Conservation (phyloP, 257 asterid genomes). For the Dorcoceras hygrometricum region DNA sequence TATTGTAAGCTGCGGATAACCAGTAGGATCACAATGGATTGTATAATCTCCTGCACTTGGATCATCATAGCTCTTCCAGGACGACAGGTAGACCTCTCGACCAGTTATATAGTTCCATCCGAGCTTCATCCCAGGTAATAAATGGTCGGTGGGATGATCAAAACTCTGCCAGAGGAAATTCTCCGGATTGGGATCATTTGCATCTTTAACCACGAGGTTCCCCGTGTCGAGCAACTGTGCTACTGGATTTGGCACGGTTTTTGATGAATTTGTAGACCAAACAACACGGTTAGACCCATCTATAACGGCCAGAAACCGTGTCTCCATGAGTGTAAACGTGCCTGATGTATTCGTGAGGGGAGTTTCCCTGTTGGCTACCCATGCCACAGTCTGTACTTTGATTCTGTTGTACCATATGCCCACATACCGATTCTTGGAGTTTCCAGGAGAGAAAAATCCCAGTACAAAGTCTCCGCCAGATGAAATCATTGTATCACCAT, state of each 20-base stretch:
- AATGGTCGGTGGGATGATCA: neutral
- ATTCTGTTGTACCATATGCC: neutral
- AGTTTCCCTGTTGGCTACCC: neutral
- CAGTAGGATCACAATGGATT: neutral
- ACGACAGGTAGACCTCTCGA: neutral
- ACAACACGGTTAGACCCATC: neutral
- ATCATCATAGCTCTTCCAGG: neutral
- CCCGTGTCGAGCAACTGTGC: neutral
- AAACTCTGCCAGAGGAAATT: neutral
- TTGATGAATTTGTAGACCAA: neutral
- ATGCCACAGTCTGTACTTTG: neutral
- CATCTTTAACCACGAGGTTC: neutral
- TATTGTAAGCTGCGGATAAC: neutral
- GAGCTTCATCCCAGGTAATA: neutral
- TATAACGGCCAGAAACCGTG: neutral
- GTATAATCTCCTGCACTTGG: neutral
- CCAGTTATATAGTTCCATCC: neutral
- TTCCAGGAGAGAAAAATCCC: neutral
- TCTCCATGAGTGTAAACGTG: neutral
- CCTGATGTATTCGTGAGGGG: neutral
- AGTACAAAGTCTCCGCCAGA: neutral
- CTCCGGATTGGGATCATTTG: neutral
- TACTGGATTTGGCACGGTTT: neutral
- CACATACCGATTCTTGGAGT: neutral
- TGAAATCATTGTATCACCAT: neutral